Conservation (phyloP, 495 filamentous ascomycete species). For the Pyronema domesticum region DNA sequence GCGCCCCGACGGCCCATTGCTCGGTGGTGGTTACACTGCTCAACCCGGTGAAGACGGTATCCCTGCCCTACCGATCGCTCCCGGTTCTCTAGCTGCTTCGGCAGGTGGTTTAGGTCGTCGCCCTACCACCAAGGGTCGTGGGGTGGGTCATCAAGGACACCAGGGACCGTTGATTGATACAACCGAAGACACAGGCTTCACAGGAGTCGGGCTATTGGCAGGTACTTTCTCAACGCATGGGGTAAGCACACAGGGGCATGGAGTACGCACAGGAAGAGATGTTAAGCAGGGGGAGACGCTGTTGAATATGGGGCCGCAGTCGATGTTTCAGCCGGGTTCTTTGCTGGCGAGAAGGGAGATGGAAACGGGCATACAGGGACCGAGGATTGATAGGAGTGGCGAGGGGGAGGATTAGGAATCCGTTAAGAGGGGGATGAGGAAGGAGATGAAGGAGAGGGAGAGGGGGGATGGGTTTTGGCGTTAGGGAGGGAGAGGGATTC, state of each 20-base stretch:
- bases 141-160: background rate
- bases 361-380: constrained; percentile 7
- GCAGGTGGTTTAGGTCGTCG: background rate
- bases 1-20: constrained; percentile 6
- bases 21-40: constrained; percentile 13
- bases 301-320: constrained; percentile 5
- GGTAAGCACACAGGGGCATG: constrained; percentile 12
- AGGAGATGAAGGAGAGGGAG: too few species aligned
- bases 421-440: too few species aligned
- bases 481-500: too few species aligned
- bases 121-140: background rate
- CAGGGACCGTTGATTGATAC: background rate
- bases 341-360: constrained; percentile 20
- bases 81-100: background rate
- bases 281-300: constrained; percentile 18
- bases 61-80: background rate
- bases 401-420: too few species aligned
- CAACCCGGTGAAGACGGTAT: background rate
- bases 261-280: constrained; percentile 11
- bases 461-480: too few species aligned
- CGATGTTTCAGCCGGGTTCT: constrained; percentile 19
- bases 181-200: constrained; percentile 8
- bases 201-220: constrained; percentile 17
- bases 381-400: too few species aligned
- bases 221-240: constrained; percentile 13